Conservation (phyloP, 257 asterid species). For the Rhazya stricta region DNA sequence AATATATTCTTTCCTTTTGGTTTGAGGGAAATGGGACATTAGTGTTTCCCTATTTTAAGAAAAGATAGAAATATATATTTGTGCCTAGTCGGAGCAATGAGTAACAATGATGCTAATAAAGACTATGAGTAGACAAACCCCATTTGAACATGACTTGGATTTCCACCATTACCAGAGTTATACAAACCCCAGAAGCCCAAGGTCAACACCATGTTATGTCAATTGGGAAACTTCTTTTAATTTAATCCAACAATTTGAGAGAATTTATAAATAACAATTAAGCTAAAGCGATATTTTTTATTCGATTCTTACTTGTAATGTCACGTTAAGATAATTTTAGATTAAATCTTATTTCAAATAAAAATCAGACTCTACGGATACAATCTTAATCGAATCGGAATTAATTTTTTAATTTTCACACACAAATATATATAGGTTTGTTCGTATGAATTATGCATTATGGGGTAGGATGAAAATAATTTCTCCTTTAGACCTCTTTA, state of each 20-base stretch:
- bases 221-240: constrained; percentile 2
- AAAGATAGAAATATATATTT: neutral
- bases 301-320: too few species aligned
- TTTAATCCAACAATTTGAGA: too few species aligned
- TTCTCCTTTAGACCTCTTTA: neutral
- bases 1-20: constrained; percentile 3
- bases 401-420: too few species aligned
- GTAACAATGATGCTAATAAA: constrained; percentile 27
- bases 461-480: neutral
- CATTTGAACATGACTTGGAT: constrained; percentile 57
- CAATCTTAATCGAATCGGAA: too few species aligned
- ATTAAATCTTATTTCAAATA: too few species aligned
- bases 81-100: constrained; percentile 14
- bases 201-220: constrained; percentile 29
- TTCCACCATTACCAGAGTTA: constrained; percentile 34
- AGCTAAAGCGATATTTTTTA: too few species aligned
- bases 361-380: too few species aligned
- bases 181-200: constrained; percentile 26
- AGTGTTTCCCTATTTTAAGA: neutral
- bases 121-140: constrained; percentile 35
- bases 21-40: neutral
- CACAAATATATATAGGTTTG: too few species aligned
- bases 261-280: too few species aligned
- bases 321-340: too few species aligned
- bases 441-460: neutral